Conservation (phyloP, 768 basidiomycete species). For the Suillus ampliporus region DNA sequence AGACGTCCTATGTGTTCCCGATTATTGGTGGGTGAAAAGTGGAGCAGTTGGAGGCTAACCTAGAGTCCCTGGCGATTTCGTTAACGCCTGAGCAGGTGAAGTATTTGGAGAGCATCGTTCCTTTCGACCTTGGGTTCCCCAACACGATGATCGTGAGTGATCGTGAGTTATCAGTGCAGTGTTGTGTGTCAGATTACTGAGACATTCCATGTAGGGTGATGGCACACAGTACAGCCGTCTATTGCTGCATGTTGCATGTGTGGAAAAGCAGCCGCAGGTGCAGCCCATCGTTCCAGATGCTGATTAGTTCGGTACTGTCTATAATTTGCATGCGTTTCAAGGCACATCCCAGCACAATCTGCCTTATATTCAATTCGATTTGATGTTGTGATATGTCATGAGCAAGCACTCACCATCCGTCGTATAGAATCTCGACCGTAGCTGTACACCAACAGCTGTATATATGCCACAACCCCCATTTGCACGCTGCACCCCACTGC, state of each 20-base stretch:
- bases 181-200: conserved; percentile 5
- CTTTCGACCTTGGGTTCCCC: conserved; percentile 49
- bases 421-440: too few species aligned
- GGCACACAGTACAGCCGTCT: conserved; percentile 25
- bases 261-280: conserved; percentile 23
- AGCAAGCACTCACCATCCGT: too few species aligned
- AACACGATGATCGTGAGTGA: conserved; percentile 36
- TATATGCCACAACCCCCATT: too few species aligned
- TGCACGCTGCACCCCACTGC: too few species aligned
- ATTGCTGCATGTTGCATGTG: conserved; percentile 19
- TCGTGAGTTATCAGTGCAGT: background rate
- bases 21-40: conserved; percentile 50
- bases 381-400: too few species aligned
- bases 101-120: conserved; percentile 41
- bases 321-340: background rate
- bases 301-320: background rate
- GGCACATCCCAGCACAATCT: too few species aligned
- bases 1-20: conserved; percentile 51
- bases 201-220: conserved; percentile 27
- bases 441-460: too few species aligned
- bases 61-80: conserved; percentile 48
- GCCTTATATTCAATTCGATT: too few species aligned
- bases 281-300: conserved; percentile 19
- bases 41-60: conserved; percentile 47
- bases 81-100: conserved; percentile 45